Evolutionary conservation across 2,329 filamentous ascomycete genomes (phyloP), one percentile per base, ranked within the genome.

Genomic region (Diatrype stigma): DNA sequence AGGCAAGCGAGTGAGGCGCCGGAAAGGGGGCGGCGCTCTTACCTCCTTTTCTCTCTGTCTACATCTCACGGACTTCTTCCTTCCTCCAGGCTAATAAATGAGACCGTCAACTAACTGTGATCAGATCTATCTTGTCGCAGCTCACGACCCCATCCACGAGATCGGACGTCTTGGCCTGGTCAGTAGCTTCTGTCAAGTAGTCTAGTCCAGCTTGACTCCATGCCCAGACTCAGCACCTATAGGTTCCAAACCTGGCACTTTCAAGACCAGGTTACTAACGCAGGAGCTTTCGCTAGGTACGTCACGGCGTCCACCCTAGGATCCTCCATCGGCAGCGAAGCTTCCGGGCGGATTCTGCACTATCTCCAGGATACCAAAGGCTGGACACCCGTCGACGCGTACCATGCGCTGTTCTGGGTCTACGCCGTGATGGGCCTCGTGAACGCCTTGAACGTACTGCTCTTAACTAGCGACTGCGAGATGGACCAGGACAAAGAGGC

Each of bases 151-250:
- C 77, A 0, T 66, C 72, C 28, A 78, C 76, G 1, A 70, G 84
- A 45, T 71, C 81, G 14, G 82, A 87, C 64, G 82, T 87, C n/a
- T 71, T 86, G 52, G 76, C 80, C 8, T 87, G 84, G 84, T 30
- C 5, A 30, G 26, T 30, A n/a, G n/a, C n/a, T n/a, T n/a, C n/a
- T n/a, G n/a, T n/a, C n/a, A n/a, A n/a, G n/a, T n/a, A n/a, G n/a
- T n/a, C n/a, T n/a, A n/a, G n/a, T n/a, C n/a, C n/a, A n/a, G n/a
- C n/a, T n/a, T n/a, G n/a, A n/a, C n/a, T n/a, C n/a, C n/a, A n/a
- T n/a, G n/a, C n/a, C n/a, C n/a, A n/a, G n/a, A n/a, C n/a, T n/a
- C n/a, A n/a, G n/a, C n/a, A n/a, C n/a, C n/a, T n/a, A n/a, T n/a
- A n/a, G n/a, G n/a, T n/a, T n/a, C n/a, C n/a, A n/a, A n/a, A n/a